Base-by-base conservation (phyloP, 352 stramenopile species). In the Pythium dissimile region DNA sequence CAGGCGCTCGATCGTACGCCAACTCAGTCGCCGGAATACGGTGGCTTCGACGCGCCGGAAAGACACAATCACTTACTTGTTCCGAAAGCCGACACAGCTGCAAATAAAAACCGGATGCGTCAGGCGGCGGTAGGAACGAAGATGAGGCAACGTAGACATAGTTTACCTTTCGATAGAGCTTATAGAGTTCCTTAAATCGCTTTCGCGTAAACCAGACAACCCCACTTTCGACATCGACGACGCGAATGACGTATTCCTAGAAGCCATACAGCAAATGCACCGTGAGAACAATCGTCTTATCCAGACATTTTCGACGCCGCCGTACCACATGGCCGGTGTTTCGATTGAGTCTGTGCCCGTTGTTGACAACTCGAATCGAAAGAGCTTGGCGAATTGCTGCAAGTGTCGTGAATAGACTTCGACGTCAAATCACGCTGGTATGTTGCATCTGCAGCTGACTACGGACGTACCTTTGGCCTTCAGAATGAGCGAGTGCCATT, bases 191-290 rank as follows among this genome's bases (percentile, higher is more conserved):
- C 38, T 84, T 84, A 46, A 92, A 92, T 23, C 84, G 71, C 59
- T 91, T 91, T 30, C 76, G 73, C 1, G 80, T 92, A 57, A 92
- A 89, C 78, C 84, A 92, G 5, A 94, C 79, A 16, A 94, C 81
- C 9, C 84, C 84, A 71, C 73, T 92, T 63, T 94, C 84, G 16
- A 94, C 63, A 64, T 94, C 84, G 27, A 91, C 83, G 10, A 92
- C 82, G 53, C 84, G 82, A 44, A 94, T 84, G 60, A 90, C 77
- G 62, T 94, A 94, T 55, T 92, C 84, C 84, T 94, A 47, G 16
- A 26, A n/a, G 9, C 27, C 3, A 64, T 16, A 61, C 18, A 50
- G 10, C 47, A 1, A 46, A 0, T 13, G 34, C 11, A 11, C 1
- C 18, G 18, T 44, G 7, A 44, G 37, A n/a, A n/a, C n/a, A n/a